phyloP scores from a whole-genome alignment of 2,329 filamentous ascomycete species.

The Claviceps spartinae region DNA sequence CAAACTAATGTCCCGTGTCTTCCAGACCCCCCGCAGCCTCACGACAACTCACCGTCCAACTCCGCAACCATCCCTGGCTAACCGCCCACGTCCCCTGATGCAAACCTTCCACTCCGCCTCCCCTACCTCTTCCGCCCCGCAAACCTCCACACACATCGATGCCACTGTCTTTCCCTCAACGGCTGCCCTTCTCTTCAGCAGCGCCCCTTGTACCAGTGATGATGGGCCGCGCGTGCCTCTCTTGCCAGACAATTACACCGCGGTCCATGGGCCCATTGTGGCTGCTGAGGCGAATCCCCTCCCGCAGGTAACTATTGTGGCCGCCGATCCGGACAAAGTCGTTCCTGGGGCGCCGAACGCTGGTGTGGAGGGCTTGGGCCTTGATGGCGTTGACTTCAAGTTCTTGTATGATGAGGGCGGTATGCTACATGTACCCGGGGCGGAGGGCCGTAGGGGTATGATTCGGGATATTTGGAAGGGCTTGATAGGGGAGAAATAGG shows the following conservation, averaged over 20 bases:
- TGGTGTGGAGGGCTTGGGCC: conserved; percentile 43
- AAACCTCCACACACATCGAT: conserved; percentile 32
- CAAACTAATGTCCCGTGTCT: not conserved
- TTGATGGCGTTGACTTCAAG: conserved; percentile 43
- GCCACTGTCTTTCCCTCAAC: conserved; percentile 38
- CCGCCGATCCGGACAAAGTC: conserved; percentile 40
- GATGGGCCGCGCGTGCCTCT: conserved; percentile 40
- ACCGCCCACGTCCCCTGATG: conserved; percentile 43
- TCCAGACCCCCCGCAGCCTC: conserved; percentile 25
- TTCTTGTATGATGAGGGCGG: conserved; percentile 28
- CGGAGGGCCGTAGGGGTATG: conserved; percentile 28
- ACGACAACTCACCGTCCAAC: conserved; percentile 35
- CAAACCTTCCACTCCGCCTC: conserved; percentile 46
- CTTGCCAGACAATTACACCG: conserved; percentile 43
- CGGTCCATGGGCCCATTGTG: conserved; percentile 31
- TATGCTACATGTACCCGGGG: conserved; percentile 11
- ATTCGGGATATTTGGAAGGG: conserved; percentile 42
- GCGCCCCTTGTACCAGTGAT: conserved; percentile 16
- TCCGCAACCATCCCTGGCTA: conserved; percentile 28
- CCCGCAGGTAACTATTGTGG: conserved; percentile 41
- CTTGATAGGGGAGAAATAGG: conserved; percentile 40
- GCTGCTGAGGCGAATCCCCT: conserved; percentile 26
- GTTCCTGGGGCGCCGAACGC: conserved; percentile 37
- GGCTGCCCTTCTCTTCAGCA: conserved; percentile 14
- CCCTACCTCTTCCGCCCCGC: conserved; percentile 30